A percentile compares a stretch with the other conserved stretches of the same genome.
phyloP scores from a whole-genome alignment of 2,329 filamentous ascomycete genomes.

The Hypoxylon sp. region DNA sequence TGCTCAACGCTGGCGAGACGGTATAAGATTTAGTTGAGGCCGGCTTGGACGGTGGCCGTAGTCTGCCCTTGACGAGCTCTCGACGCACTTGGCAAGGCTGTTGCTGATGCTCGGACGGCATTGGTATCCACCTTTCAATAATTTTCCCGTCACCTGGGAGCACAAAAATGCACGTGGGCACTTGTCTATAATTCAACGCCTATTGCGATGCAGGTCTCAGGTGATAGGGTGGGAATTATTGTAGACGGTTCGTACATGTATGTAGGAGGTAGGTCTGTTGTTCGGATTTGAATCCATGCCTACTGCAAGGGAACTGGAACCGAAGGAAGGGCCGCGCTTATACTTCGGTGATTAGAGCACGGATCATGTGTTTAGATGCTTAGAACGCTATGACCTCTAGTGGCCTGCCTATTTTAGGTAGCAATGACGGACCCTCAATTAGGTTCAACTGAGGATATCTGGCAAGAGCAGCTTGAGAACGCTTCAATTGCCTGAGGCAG shows the following conservation, averaged over 20 bases:
- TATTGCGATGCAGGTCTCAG: conserved; percentile 16
- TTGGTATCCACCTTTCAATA: conserved; percentile 11
- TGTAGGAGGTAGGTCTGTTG: conserved; percentile 24
- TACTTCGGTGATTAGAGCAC: conserved; percentile 35
- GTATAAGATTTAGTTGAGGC: conserved; percentile 50
- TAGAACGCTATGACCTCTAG: conserved; percentile 19
- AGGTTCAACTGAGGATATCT: conserved; percentile 21
- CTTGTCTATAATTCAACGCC: conserved; percentile 11
- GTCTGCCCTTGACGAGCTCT: conserved; percentile 46
- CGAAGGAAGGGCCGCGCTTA: conserved; percentile 36
- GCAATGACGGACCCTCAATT: conserved; percentile 19
- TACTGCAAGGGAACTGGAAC: conserved; percentile 26
- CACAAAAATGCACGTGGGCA: conserved; percentile 9
- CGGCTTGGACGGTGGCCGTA: conserved; percentile 44
- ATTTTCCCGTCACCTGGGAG: conserved; percentile 2
- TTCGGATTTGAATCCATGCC: conserved; percentile 21
- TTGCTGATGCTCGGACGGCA: conserved; percentile 27
- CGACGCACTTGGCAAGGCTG: conserved; percentile 27
- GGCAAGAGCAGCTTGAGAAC: conserved; percentile 11
- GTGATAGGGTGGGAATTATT: conserved; percentile 25
- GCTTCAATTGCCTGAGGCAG: conserved; percentile 4
- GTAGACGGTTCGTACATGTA: neutral
- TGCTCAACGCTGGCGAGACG: conserved; percentile 45
- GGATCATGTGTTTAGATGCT: conserved; percentile 27
- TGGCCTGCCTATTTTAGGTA: conserved; percentile 18